These are phyloP conservation scores for Ceratobasidium sp. DNA, from an alignment of 1,284 basidiomycete species.

Conservation along the genomic window DNA sequence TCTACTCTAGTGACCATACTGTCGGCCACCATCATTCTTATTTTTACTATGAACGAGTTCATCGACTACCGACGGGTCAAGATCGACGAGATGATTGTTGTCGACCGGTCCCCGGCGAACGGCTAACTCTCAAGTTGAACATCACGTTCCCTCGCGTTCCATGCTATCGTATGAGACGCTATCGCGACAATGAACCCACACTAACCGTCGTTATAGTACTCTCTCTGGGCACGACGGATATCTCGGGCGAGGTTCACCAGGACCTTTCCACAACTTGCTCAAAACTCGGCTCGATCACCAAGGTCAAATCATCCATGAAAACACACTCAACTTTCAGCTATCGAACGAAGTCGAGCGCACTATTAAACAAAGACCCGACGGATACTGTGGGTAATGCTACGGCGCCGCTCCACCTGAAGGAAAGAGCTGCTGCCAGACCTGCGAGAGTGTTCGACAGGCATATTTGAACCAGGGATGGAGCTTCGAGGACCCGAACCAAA, in stretches of 20 bases:
- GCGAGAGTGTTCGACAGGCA: too few relatives aligned
- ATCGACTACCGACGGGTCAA: too few relatives aligned
- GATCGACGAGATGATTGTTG: too few relatives aligned
- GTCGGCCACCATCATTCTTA: constrained; percentile 91
- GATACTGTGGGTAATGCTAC: constrained; percentile 95
- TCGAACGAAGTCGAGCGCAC: constrained; percentile 89
- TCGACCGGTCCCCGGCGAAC: too few relatives aligned
- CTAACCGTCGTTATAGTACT: too few relatives aligned
- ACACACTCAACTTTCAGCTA: constrained; percentile 65
- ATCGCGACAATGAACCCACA: too few relatives aligned
- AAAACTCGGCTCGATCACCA: constrained; percentile 82
- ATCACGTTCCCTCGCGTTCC: too few relatives aligned
- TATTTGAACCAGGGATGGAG: too few relatives aligned
- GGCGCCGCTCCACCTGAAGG: constrained; percentile 85
- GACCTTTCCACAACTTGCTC: constrained; percentile 89
- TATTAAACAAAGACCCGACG: constrained; percentile 71
- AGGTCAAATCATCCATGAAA: constrained; percentile 70
- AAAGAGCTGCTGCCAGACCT: constrained; percentile 96
- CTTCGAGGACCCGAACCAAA: too few relatives aligned
- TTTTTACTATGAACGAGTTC: too few relatives aligned
- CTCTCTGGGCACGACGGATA: constrained; percentile 97
- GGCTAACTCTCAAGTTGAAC: too few relatives aligned
- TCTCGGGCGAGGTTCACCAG: constrained; percentile 93
- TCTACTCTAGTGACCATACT: constrained; percentile 85
- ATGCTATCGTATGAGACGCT: too few relatives aligned